Percentiles rank a stretch among this genome's conserved stretches.
phyloP scores from a whole-genome alignment of 192 early-diverging fungal species.

The Mortierella claussenii region DNA sequence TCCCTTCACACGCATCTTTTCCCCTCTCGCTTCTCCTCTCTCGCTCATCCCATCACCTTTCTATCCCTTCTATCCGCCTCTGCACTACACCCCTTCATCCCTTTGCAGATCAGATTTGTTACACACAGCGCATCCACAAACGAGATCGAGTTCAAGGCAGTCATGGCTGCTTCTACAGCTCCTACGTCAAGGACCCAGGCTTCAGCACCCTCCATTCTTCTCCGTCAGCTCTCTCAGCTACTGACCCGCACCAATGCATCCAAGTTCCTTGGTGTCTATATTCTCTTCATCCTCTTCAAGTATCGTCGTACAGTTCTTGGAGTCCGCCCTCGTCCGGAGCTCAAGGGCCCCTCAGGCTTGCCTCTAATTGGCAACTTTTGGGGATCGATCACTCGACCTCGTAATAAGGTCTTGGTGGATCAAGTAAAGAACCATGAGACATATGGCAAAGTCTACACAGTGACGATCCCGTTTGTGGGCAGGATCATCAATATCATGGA shows the following conservation, averaged over 20 bases:
- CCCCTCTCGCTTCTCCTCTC: too few relatives aligned
- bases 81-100: too few relatives aligned
- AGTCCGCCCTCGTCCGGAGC: constrained; percentile 31
- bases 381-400: not conserved
- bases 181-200: not conserved
- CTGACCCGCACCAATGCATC: constrained; percentile 1
- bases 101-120: too few relatives aligned
- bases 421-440: not conserved
- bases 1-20: too few relatives aligned
- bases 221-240: not conserved
- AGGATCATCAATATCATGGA: constrained; percentile 23
- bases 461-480: constrained; percentile 18
- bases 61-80: too few relatives aligned
- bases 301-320: constrained; percentile 30
- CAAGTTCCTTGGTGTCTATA: constrained; percentile 4
- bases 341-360: constrained; percentile 27
- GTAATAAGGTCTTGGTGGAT: constrained; percentile 3
- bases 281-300: constrained; percentile 24
- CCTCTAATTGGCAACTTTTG: constrained; percentile 42
- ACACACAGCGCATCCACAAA: too few relatives aligned
- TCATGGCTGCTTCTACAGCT: not conserved
- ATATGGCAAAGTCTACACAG: constrained; percentile 20
- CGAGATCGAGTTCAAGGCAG: too few relatives aligned
- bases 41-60: too few relatives aligned
- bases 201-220: not conserved